Percentiles rank a stretch among this genome's conserved stretches.
Conservation (phyloP, 2,329 filamentous ascomycete species). For the Magnaporthiopsis poae region DNA sequence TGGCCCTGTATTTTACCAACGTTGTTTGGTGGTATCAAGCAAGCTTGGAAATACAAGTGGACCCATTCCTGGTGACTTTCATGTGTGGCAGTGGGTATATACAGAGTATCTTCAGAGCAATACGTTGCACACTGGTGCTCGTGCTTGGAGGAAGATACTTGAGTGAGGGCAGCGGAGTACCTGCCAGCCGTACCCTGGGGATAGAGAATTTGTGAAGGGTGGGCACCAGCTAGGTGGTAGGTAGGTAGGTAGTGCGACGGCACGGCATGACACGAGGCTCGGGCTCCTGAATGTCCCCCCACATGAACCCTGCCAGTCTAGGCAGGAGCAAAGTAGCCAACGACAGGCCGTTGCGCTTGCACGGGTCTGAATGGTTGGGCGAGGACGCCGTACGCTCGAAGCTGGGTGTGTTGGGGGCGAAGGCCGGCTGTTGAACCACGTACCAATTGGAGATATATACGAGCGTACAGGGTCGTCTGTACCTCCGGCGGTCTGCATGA, state of each 20-base stretch:
- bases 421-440: conserved; percentile 23
- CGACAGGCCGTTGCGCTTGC: conserved; percentile 30
- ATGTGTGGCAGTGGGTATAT: too few species aligned
- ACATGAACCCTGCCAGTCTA: neutral
- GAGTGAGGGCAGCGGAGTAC: neutral
- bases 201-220: neutral
- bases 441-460: conserved; percentile 47
- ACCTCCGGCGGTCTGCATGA: conserved; percentile 36
- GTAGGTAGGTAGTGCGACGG: neutral
- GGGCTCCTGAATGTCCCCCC: neutral
- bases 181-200: neutral
- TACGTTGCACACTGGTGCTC: neutral
- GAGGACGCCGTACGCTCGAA: conserved; percentile 17
- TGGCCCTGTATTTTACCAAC: too few species aligned
- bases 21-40: too few species aligned
- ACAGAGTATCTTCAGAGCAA: too few species aligned
- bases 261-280: neutral
- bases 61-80: too few species aligned
- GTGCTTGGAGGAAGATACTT: neutral
- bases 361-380: conserved; percentile 42
- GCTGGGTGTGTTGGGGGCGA: neutral
- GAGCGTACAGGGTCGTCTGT: conserved; percentile 25
- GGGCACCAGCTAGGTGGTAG: too few species aligned
- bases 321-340: conserved; percentile 28
- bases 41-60: too few species aligned